Evolutionary conservation across 164 flowering plant species (phyloP), one percentile per base, ranked within the genome.

Genomic region (Cinnamomum chago): DNA sequence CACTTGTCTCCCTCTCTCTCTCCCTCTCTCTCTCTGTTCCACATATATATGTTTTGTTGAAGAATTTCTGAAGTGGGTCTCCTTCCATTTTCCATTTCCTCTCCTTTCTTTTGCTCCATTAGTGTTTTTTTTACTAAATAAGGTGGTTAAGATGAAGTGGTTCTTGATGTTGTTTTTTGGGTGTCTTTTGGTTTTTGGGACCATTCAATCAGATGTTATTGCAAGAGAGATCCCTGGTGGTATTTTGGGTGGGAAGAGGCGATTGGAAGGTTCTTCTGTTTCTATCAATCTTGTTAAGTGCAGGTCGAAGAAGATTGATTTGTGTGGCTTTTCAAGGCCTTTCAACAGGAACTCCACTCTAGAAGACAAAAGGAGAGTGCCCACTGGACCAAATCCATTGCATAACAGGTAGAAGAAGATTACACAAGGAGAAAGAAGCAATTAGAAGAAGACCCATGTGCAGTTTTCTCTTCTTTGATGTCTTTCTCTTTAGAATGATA

Each of bases 321-420:
- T n/a, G 5, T 67, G 70, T n/a, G 50, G 50, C 17, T 67, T 33
- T 30, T 67, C 50, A 28, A 30, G 22, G n/a, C 22, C 18, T 47
- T 15, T 70, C 50, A 17, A 23, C 28, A 70, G 50, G 72, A 70
- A 23, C 58, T 47, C 72, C 9, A 70, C 72, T 70, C 28, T 70
- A 70, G 72, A 70, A 25, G 60, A 70, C 17, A 70, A 70, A 51
- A 70, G 72, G 23, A 22, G 25, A 70, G 72, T 70, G 30, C 72
- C 72, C 30, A 70, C 72, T 12, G 72, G 72, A 23, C 72, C 72
- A 50, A 70, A 70, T 70, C 72, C 72, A 10, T 50, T 70, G 58
- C 72, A 70, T 27, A 70, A 70, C 72, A 40, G 72, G n/a, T 70
- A 70, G 60, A 51, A 70, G 72, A 25, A 25, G 28, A 64, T 40